Evolutionary conservation across 805 yeast species (phyloP).

Genomic region (Cyberlindnera nakhonratchasimensis): DNA sequence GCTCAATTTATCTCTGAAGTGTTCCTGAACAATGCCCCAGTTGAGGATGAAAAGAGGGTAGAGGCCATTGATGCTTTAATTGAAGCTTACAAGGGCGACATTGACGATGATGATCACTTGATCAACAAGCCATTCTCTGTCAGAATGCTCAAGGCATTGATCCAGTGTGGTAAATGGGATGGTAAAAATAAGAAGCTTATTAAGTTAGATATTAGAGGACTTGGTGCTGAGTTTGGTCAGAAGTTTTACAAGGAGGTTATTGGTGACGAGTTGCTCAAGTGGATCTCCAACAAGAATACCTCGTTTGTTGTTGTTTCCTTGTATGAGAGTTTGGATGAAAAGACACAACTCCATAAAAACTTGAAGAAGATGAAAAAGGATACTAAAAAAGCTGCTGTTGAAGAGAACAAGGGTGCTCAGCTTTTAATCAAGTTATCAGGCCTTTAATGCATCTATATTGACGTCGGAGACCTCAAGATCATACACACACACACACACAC

Average conservation of each 20-base stretch:
- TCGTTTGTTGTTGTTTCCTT: slow-evolving; percentile 80
- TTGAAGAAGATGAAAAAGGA: slow-evolving; percentile 49
- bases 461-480: too few species aligned
- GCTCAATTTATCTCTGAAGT: slow-evolving; percentile 81
- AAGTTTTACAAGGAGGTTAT: slow-evolving; percentile 52
- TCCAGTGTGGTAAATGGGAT: slow-evolving; percentile 85
- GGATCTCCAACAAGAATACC: slow-evolving; percentile 69
- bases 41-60: slow-evolving; percentile 38
- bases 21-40: slow-evolving; percentile 51
- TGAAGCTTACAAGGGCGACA: slow-evolving; percentile 61
- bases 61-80: slow-evolving; percentile 54
- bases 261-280: slow-evolving; percentile 44
- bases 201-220: slow-evolving; percentile 42
- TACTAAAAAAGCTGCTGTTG: slow-evolving; percentile 38
- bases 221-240: slow-evolving; percentile 59
- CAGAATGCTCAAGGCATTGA: slow-evolving; percentile 69
- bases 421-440: slow-evolving; percentile 39
- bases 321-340: slow-evolving; percentile 58
- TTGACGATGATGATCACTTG: slow-evolving; percentile 62
- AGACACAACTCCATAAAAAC: slow-evolving; percentile 47
- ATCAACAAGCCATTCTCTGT: slow-evolving; percentile 69
- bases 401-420: slow-evolving; percentile 63
- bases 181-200: slow-evolving; percentile 52
- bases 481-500: not conserved
- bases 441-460: slow-evolving; percentile 9